phyloP scores from a whole-genome alignment of 495 filamentous ascomycete species.

The Niebla homalea region DNA sequence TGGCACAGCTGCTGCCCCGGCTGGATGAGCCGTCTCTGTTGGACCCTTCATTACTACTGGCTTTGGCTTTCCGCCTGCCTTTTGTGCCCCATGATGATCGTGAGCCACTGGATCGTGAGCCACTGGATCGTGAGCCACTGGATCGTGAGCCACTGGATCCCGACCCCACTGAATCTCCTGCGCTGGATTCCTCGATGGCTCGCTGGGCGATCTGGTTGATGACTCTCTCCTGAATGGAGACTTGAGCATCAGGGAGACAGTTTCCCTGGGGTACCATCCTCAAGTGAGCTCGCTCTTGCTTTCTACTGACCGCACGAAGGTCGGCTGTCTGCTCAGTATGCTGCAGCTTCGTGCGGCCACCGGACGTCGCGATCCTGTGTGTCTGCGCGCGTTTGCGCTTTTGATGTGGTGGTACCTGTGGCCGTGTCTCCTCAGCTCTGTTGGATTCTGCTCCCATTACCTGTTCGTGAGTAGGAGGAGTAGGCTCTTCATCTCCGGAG shows the following conservation, averaged over 20 bases:
- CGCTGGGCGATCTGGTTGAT: background rate
- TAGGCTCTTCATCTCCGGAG: no score
- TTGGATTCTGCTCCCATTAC: no score
- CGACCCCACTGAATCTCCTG: background rate
- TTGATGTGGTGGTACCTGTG: no score
- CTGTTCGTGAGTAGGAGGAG: no score
- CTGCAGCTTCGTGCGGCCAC: background rate
- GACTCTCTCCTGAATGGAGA: background rate
- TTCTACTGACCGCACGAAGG: background rate
- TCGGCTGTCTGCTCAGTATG: background rate
- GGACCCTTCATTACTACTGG: background rate
- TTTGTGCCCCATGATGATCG: no score
- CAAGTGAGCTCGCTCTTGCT: background rate
- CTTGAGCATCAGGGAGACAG: background rate
- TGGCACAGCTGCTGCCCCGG: background rate
- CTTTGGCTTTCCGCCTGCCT: background rate
- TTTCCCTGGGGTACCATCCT: background rate
- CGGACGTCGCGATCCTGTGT: no score
- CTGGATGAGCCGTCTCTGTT: background rate
- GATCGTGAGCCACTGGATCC: background rate
- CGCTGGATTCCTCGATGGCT: background rate
- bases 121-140: no score
- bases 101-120: background rate
- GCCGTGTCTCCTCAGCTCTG: no score
- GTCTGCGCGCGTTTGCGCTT: no score